A percentile compares a stretch with the other conserved stretches of the same genome.
Evolutionary conservation across 2,329 filamentous ascomycete species (phyloP).

Genomic region (Neonectria faginata): DNA sequence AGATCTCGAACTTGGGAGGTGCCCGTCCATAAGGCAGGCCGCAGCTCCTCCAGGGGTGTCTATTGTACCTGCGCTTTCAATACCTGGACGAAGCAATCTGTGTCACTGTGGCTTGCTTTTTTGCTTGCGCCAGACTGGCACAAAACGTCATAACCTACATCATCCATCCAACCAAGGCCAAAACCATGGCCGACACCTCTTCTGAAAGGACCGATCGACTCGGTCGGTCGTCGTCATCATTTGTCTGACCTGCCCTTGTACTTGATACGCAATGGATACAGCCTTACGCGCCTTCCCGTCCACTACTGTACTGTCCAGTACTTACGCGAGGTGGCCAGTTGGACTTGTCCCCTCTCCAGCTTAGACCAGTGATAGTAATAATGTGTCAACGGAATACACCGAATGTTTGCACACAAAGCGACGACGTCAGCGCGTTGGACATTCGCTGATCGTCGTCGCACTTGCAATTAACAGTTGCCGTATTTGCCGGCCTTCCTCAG

Average conservation of each 20-base stretch:
- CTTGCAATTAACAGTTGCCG: constrained; percentile 13
- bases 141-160: constrained; percentile 12
- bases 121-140: not conserved
- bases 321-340: no score
- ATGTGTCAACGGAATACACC: not conserved
- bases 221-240: constrained; percentile 5
- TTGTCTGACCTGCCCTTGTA: not conserved
- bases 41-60: not conserved
- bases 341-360: not conserved
- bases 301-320: no score
- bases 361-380: not conserved
- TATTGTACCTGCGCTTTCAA: not conserved
- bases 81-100: not conserved
- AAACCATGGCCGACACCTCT: constrained; percentile 1
- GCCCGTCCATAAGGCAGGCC: not conserved
- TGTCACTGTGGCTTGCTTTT: not conserved
- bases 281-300: not conserved
- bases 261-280: not conserved
- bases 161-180: constrained; percentile 3
- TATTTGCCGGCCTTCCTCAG: not conserved
- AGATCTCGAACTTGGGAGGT: not conserved
- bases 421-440: constrained; percentile 19
- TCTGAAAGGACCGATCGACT: not conserved
- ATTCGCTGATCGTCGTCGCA: not conserved
- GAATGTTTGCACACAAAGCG: not conserved